These are phyloP conservation scores for Casuarina equisetifolia DNA, from an alignment of 306 rosid genomes.

Conservation along the genomic window DNA sequence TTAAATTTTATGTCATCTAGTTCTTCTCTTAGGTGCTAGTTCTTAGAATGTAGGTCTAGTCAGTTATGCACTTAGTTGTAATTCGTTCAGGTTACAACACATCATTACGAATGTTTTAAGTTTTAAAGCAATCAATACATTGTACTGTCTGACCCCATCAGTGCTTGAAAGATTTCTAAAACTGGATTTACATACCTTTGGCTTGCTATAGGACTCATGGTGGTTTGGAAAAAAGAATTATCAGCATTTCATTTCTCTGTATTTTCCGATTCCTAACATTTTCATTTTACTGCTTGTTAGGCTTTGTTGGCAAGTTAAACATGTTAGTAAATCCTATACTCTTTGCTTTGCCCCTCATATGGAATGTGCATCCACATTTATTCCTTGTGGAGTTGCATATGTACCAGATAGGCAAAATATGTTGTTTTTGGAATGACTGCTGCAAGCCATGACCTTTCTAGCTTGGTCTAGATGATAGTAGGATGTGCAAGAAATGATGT, in stretches of 20 bases:
- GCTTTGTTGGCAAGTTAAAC: not conserved
- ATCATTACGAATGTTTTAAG: not conserved
- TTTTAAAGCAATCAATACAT: conserved; percentile 2
- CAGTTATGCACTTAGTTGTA: not conserved
- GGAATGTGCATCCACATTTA: not conserved
- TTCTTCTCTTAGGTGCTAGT: conserved; percentile 1
- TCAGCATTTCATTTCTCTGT: not conserved
- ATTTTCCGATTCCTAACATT: too few relatives aligned
- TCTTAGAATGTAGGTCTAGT: not conserved
- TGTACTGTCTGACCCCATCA: not conserved
- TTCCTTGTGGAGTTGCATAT: not conserved
- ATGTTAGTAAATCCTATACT: not conserved
- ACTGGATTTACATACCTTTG: not conserved
- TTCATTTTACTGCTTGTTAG: not conserved
- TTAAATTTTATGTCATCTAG: not conserved
- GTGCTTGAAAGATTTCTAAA: not conserved
- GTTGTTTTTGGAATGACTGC: not conserved
- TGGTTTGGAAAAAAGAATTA: not conserved
- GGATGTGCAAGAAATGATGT: not conserved
- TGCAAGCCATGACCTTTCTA: not conserved
- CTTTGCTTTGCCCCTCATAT: not conserved
- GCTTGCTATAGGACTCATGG: not conserved
- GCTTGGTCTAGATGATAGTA: not conserved
- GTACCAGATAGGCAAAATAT: not conserved
- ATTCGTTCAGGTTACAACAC: not conserved